Evolutionary conservation across 202 grass and related monocot genomes (phyloP), one percentile per base, ranked within the genome.

Genomic region (Cymbopogon flexuosus): DNA sequence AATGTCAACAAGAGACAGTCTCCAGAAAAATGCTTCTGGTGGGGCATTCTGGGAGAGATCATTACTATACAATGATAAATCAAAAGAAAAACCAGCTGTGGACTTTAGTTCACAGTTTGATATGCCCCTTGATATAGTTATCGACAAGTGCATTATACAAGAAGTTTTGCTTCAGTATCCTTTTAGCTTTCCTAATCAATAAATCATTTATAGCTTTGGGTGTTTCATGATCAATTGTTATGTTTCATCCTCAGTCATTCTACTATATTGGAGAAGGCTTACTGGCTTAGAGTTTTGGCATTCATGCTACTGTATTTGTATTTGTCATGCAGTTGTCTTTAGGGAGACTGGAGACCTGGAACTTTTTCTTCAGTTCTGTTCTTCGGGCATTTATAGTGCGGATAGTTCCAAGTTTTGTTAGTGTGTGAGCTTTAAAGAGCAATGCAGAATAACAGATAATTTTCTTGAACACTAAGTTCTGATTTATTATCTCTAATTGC

Each of bases 141-240:
- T 98, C 64, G 88, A 91, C 81, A 98, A 91, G 54, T 98, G 92
- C 87, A 95, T 98, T 60, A 45, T 84, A 39, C 92, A 98, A 84
- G 96, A 95, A 82, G 75, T 95, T 81, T 76, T 95, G 76, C 86
- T 93, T 85, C 96, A 98, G 96, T 98, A 98, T 95, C 96, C 96
- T 97, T 93, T 15, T 65, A 56, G 27, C 41, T 62, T 68, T 47
- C 41, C 31, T 82, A 52, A 22, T 49, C 13, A 6, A 6, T 74
- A 57, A 57, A 57, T 29, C 35, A 68, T 46, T 66, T 13, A 77
- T 39, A 41, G 54, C 40, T 62, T 51, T 52, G 11, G 8, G 15
- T 59, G 57, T 59, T 88, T 84, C 1, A 16, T 79, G 6, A 68
- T 41, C 58, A 60, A 51, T 62, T 2, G 24, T 56, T 70, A 80